Percentiles rank a stretch among this genome's conserved stretches.
Evolutionary conservation across 176 grass and related monocot species (phyloP).

Genomic region (Pontederia crassipes): DNA sequence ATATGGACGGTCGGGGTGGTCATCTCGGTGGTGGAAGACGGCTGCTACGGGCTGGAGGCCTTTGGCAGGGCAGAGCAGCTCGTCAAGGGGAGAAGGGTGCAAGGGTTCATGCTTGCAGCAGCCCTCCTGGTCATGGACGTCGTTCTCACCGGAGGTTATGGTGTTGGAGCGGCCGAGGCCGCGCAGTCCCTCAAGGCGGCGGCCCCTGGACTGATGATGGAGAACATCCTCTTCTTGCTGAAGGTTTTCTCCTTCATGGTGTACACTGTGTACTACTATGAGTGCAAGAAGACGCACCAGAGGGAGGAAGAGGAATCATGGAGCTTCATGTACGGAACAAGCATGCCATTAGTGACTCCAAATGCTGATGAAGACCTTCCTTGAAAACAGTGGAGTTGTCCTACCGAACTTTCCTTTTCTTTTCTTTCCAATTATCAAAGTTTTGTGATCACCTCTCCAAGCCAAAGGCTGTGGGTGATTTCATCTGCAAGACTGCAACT

Average conservation of each 20-base stretch:
- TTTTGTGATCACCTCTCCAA: no score
- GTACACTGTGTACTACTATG: conserved; percentile 38
- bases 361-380: conserved; percentile 2
- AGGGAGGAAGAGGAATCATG: neutral
- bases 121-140: conserved; percentile 12
- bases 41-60: conserved; percentile 24
- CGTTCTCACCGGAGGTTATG: conserved; percentile 4
- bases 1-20: conserved; percentile 29
- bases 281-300: conserved; percentile 23
- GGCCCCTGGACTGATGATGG: neutral
- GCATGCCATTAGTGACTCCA: neutral
- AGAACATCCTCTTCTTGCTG: conserved; percentile 2
- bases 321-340: neutral
- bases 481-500: no score
- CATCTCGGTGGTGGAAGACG: conserved; percentile 26
- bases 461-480: no score
- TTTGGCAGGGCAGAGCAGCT: conserved; percentile 11
- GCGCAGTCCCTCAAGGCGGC: neutral
- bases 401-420: neutral
- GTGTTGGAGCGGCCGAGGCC: neutral
- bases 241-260: conserved; percentile 16
- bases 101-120: conserved; percentile 21
- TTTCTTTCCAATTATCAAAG: no score
- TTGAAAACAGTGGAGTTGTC: neutral
- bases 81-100: conserved; percentile 14